phyloP scores from a whole-genome alignment of 768 basidiomycete species.

The Trametes elegans region DNA sequence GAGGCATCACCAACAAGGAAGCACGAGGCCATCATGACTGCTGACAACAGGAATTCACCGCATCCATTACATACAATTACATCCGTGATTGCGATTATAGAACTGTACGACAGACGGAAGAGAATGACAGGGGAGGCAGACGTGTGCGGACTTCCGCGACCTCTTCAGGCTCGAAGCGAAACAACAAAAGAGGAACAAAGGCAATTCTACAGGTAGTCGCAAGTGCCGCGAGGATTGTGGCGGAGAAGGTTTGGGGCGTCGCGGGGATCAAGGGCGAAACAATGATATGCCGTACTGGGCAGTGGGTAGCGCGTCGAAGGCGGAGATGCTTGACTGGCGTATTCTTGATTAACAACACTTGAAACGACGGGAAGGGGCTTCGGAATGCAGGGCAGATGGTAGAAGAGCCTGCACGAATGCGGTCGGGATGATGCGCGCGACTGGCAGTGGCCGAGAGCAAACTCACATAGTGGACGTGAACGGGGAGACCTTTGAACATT shows the following conservation, averaged over 20 bases:
- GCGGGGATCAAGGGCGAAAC: background rate
- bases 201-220: background rate
- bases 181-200: background rate
- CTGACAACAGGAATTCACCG: background rate
- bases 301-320: conserved; percentile 1
- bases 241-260: background rate
- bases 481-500: too few relatives aligned
- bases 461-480: background rate
- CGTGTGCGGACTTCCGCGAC: background rate
- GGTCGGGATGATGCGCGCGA: background rate
- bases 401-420: background rate
- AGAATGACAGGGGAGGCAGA: background rate
- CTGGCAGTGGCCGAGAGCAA: too few relatives aligned
- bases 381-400: background rate
- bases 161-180: background rate
- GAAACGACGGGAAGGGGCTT: background rate
- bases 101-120: background rate
- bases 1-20: too few relatives aligned
- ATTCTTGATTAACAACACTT: background rate
- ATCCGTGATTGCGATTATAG: background rate
- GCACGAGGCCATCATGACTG: too few relatives aligned
- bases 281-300: background rate
- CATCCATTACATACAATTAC: background rate
- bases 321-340: conserved; percentile 1
- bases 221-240: background rate